Conservation (phyloP, 176 grass and related monocot species). For the Tillandsia leiboldiana region DNA sequence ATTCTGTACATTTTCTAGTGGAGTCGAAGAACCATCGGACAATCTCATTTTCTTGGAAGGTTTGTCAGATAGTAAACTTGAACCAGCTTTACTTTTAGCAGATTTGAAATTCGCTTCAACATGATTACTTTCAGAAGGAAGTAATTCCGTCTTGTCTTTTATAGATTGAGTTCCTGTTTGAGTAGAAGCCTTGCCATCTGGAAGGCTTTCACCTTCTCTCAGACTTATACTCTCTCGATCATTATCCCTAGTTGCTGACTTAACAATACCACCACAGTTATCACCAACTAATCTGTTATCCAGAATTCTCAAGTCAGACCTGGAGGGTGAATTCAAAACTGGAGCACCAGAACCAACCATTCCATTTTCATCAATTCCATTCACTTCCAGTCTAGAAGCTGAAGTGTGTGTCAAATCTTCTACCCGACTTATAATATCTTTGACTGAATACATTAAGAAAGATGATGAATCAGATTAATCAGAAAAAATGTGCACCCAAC, state of each 20-base stretch:
- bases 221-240: neutral
- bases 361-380: neutral
- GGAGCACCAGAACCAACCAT: neutral
- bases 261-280: neutral
- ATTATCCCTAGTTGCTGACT: neutral
- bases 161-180: constrained; percentile 4
- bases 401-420: constrained; percentile 27
- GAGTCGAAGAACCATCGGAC: constrained; percentile 9
- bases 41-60: constrained; percentile 36
- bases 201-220: constrained; percentile 12
- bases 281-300: neutral
- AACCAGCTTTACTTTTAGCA: constrained; percentile 9
- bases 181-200: constrained; percentile 9
- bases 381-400: constrained; percentile 5
- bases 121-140: constrained; percentile 3
- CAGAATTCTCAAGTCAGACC: neutral
- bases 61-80: constrained; percentile 15
- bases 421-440: constrained; percentile 39
- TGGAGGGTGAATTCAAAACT: neutral
- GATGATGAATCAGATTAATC: neutral
- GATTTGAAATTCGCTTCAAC: neutral
- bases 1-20: neutral
- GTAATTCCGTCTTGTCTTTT: neutral
- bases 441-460: constrained; percentile 35
- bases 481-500: neutral